phyloP scores from a whole-genome alignment of 257 asterid species.

The Capsicum pubescens region DNA sequence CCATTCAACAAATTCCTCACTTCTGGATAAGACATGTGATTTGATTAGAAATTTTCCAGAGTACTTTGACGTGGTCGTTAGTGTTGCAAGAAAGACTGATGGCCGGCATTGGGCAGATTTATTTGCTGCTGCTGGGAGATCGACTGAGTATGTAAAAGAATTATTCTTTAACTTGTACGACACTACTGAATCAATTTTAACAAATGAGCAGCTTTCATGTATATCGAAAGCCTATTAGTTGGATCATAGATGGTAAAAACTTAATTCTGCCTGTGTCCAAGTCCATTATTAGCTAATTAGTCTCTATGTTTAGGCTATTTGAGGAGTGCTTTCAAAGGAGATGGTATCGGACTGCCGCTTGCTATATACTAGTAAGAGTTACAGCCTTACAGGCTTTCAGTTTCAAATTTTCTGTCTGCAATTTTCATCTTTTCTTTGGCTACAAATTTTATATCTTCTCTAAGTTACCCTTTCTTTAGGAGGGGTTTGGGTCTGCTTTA shows the following conservation, averaged over 20 bases:
- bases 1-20: constrained; percentile 54
- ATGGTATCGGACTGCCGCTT: constrained; percentile 67
- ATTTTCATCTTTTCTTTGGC: neutral
- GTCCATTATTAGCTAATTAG: constrained; percentile 13
- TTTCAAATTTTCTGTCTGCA: constrained; percentile 26
- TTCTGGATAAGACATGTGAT: constrained; percentile 94
- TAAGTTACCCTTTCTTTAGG: neutral
- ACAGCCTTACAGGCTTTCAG: constrained; percentile 12
- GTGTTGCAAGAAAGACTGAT: constrained; percentile 99
- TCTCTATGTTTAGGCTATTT: constrained; percentile 46
- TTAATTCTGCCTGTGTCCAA: neutral
- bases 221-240: neutral
- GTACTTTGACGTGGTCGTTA: constrained; percentile 96
- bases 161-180: constrained; percentile 30
- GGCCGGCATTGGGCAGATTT: constrained; percentile 99
- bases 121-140: constrained; percentile 95
- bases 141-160: constrained; percentile 79
- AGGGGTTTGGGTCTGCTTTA: neutral
- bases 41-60: constrained; percentile 91
- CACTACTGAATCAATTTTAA: neutral
- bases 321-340: constrained; percentile 62
- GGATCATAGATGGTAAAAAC: neutral
- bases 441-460: neutral
- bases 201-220: constrained; percentile 14
- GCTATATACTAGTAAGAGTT: constrained; percentile 56